phyloP scores from a whole-genome alignment of 1,139 yeast genomes.

The Chernovozyma aurita region DNA sequence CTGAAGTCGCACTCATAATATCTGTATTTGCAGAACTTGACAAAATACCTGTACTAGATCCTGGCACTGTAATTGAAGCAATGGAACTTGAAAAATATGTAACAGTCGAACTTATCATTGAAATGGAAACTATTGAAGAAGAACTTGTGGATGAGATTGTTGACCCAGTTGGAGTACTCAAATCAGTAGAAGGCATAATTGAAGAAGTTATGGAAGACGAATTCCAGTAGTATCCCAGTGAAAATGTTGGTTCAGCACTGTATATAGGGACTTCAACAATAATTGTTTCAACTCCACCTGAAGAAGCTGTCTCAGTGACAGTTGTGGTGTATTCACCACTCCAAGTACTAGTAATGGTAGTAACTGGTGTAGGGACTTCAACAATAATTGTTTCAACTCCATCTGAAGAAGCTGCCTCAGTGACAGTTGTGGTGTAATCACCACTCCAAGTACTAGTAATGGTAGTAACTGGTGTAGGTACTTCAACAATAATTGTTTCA shows the following conservation, averaged over 20 bases:
- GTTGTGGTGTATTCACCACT: conserved; percentile 18
- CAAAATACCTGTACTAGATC: too few species aligned
- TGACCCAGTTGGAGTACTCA: conserved; percentile 11
- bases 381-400: conserved; percentile 8
- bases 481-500: conserved; percentile 11
- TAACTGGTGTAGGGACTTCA: conserved; percentile 9
- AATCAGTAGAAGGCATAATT: conserved; percentile 16
- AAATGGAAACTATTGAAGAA: too few species aligned
- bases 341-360: conserved; percentile 20
- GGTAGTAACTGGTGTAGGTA: conserved; percentile 10
- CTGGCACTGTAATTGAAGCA: too few species aligned
- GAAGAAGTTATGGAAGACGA: too few species aligned
- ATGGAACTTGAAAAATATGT: too few species aligned
- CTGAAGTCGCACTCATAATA: too few species aligned
- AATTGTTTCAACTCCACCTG: conserved; percentile 14
- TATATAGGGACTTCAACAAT: conserved; percentile 13
- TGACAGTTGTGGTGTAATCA: conserved; percentile 1
- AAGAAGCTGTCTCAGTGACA: conserved; percentile 12
- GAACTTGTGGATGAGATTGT: background rate
- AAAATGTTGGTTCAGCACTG: conserved; percentile 2
- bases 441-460: conserved; percentile 7
- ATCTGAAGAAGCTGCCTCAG: conserved; percentile 7
- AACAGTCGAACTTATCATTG: too few species aligned
- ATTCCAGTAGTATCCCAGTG: conserved; percentile 9
- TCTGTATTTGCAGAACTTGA: too few species aligned